Conservation (phyloP, 2,329 filamentous ascomycete genomes). For the Pseudogymnoascus sp. region DNA sequence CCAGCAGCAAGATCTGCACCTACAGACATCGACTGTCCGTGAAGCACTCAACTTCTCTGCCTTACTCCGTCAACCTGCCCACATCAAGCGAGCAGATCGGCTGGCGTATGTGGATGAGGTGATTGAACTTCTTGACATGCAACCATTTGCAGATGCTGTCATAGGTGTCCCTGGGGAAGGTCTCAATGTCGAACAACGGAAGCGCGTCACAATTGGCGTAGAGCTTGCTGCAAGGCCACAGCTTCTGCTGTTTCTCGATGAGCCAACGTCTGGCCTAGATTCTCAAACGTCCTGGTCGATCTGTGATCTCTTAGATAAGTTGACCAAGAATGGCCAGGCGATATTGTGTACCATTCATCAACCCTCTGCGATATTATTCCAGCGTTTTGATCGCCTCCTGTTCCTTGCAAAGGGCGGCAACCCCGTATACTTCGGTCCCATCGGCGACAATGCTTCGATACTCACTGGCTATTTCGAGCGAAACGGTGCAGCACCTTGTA, state of each 20-base stretch:
- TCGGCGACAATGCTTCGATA: conserved; percentile 49
- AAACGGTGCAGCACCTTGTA: neutral
- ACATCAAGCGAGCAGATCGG: conserved; percentile 66
- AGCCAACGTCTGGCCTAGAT: too few relatives aligned
- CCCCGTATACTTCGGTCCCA: conserved; percentile 62
- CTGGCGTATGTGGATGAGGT: conserved; percentile 81
- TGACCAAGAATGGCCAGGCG: too few relatives aligned
- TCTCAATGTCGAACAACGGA: conserved; percentile 53
- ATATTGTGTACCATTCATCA: too few relatives aligned
- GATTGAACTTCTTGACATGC: conserved; percentile 51
- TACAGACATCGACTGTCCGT: conserved; percentile 73
- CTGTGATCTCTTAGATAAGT: too few relatives aligned
- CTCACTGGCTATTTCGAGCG: conserved; percentile 52
- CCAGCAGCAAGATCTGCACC: conserved; percentile 84
- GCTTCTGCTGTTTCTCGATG: conserved; percentile 39
- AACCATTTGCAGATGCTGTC: conserved; percentile 56
- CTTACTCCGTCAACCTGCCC: conserved; percentile 73
- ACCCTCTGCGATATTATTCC: too few relatives aligned
- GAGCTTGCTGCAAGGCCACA: conserved; percentile 85
- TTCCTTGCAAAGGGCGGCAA: too few relatives aligned
- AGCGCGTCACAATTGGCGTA: conserved; percentile 65
- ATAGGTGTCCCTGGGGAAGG: conserved; percentile 55
- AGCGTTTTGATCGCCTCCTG: too few relatives aligned
- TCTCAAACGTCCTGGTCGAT: too few relatives aligned
- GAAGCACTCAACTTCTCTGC: conserved; percentile 85